Base-by-base conservation (phyloP, 768 basidiomycete species). In the Amanita phalloides region DNA sequence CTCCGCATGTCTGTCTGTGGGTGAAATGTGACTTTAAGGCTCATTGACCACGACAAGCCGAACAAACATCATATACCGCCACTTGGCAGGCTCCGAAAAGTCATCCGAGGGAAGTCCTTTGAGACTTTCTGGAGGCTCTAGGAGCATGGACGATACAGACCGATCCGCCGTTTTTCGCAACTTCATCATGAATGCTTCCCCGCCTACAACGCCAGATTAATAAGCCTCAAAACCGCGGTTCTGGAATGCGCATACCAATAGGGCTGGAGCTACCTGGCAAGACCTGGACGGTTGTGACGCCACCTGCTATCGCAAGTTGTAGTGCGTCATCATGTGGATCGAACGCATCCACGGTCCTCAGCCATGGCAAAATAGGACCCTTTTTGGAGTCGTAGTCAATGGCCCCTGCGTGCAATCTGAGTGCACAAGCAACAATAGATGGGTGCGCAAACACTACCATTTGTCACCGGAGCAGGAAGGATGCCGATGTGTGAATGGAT, bases 121-220 rank as follows among this genome's bases (percentile, higher is more conserved):
- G 56, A 93, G 69, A 11, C 69, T 71, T 60, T 78, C 77, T 1
- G 90, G 90, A 37, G 90, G 86, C 43, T 96, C 92, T 35, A 96
- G 70, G 9, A 92, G 62, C 86, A 91, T 90, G 6, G 87, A 86
- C 3, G 78, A 75, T 1, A 89, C 76, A 0, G 89, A 85, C 21
- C 82, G 78, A 55, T 90, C 86, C 36, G 72, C 63, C 1, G 90
- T 90, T 61, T 78, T 80, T 17, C 94, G 79, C 23, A 90, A 71
- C 64, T 96, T 96, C 59, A 94, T 75, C 60, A 89, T 74, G 61
- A 90, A 92, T 0, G 91, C 87, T 62, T 94, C 89, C 4, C 92
- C 92, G 46, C 86, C 91, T 90, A 57, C 13, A 33, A 44, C 23
- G 36, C 44, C 14, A 20, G 10, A 21, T 38, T 46, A 33, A 30